Conservation (phyloP, 345 rosid genomes). For the Physaria fendleri region DNA sequence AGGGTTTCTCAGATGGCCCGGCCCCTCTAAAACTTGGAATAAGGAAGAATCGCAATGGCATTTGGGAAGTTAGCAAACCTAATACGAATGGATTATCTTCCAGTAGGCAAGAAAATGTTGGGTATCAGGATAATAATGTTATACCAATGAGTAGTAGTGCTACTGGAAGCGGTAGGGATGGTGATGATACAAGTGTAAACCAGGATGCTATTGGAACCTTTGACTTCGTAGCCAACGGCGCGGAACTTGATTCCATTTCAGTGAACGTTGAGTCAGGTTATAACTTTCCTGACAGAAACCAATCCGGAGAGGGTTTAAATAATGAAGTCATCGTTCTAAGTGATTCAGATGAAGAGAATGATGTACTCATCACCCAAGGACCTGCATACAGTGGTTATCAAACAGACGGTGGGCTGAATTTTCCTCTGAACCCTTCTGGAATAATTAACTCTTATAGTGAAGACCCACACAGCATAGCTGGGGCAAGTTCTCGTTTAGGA, state of each 20-base stretch:
- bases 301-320: conserved; percentile 42
- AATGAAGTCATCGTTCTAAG: conserved; percentile 77
- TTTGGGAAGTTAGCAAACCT: conserved; percentile 93
- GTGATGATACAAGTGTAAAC: conserved; percentile 91
- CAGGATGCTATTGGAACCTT: conserved; percentile 71
- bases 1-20: conserved; percentile 67
- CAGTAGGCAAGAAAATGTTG: conserved; percentile 49
- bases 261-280: conserved; percentile 52
- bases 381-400: conserved; percentile 44
- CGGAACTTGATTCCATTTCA: conserved; percentile 73
- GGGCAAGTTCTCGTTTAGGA: conserved; percentile 55
- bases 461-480: conserved; percentile 48
- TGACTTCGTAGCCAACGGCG: conserved; percentile 51
- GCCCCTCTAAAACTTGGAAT: conserved; percentile 83
- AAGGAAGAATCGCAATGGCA: conserved; percentile 74
- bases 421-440: conserved; percentile 50
- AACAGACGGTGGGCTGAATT: conserved; percentile 41
- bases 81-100: conserved; percentile 50
- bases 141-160: conserved; percentile 93
- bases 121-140: conserved; percentile 45
- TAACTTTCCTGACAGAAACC: conserved; percentile 46
- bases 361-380: conserved; percentile 45
- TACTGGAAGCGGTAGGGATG: conserved; percentile 84
- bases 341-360: conserved; percentile 93
- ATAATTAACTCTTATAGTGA: conserved; percentile 54